A percentile compares a stretch with the other conserved stretches of the same genome.
Conservation (phyloP, 1,284 basidiomycete genomes). For the Macrocystidia cucumis region DNA sequence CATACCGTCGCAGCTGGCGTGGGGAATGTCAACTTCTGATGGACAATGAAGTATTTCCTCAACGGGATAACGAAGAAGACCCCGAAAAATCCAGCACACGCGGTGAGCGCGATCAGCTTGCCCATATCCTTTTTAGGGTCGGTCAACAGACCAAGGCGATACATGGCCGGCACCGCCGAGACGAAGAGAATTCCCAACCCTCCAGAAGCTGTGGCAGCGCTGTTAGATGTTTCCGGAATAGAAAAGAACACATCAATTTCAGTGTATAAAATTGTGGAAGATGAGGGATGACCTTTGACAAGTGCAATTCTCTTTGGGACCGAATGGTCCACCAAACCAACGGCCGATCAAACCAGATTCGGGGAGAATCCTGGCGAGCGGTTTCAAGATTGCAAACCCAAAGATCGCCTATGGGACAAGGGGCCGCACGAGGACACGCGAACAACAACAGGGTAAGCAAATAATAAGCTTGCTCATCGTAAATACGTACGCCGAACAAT, state of each 20-base stretch:
- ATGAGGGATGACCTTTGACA: slow-evolving; percentile 29
- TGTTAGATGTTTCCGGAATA: slow-evolving; percentile 39
- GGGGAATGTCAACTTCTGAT: slow-evolving; percentile 64
- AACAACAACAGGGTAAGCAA: not conserved
- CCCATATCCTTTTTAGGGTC: slow-evolving; percentile 42
- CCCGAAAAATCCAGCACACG: slow-evolving; percentile 56
- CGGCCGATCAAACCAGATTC: slow-evolving; percentile 35
- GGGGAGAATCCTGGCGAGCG: slow-evolving; percentile 42
- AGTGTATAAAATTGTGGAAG: no score
- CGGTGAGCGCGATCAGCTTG: slow-evolving; percentile 48
- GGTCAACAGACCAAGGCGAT: slow-evolving; percentile 45
- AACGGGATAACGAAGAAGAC: slow-evolving; percentile 63
- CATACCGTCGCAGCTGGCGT: slow-evolving; percentile 59
- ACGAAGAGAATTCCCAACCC: slow-evolving; percentile 59
- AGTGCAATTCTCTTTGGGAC: slow-evolving; percentile 63
- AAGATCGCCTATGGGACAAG: slow-evolving; percentile 37
- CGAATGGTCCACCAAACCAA: slow-evolving; percentile 53
- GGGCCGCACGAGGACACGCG: slow-evolving; percentile 1
- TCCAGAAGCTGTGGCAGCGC: slow-evolving; percentile 32
- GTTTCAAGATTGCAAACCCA: slow-evolving; percentile 60
- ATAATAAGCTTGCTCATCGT: not conserved
- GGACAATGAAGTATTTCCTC: slow-evolving; percentile 59
- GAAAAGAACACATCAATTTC: slow-evolving; percentile 1
- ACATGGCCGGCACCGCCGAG: slow-evolving; percentile 61
- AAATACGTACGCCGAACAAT: slow-evolving; percentile 41